A percentile compares a stretch with the other conserved stretches of the same genome.
These are phyloP conservation scores for Curvularia lunata DNA, from an alignment of 2,329 filamentous ascomycete species.

Conservation along the genomic window DNA sequence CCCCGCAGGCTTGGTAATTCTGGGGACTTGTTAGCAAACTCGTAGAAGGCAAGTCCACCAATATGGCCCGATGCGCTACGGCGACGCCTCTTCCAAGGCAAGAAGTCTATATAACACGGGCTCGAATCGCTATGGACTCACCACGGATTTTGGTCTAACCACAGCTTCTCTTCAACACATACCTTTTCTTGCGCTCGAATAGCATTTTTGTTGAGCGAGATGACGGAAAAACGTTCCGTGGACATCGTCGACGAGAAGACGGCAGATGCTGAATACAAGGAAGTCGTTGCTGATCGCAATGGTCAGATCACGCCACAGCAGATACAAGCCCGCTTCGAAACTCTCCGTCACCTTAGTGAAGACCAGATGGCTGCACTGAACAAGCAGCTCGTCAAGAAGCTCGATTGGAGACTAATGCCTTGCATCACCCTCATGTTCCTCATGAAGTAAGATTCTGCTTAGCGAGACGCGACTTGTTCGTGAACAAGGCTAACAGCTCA, in stretches of 20 bases:
- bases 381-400: conserved; percentile 33
- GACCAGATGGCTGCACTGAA: conserved; percentile 38
- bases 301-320: conserved; percentile 33
- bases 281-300: conserved; percentile 14
- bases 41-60: not conserved
- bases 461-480: not conserved
- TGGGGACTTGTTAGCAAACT: not conserved
- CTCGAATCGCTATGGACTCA: not conserved
- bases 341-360: conserved; percentile 31
- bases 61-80: not conserved
- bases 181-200: not conserved
- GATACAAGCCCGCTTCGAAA: conserved; percentile 38
- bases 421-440: conserved; percentile 43
- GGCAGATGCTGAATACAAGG: conserved; percentile 26
- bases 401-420: conserved; percentile 42
- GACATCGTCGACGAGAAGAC: conserved; percentile 20
- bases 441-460: conserved; percentile 29
- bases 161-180: not conserved
- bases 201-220: not conserved
- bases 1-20: conserved; percentile 24
- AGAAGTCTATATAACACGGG: conserved; percentile 4
- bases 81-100: not conserved
- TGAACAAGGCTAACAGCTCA: conserved; percentile 13
- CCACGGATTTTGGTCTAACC: not conserved
- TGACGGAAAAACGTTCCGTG: conserved; percentile 17